Percentiles rank a stretch among this genome's conserved stretches.
Conservation (phyloP, 352 stramenopile species). For the Globisporangium solare region DNA sequence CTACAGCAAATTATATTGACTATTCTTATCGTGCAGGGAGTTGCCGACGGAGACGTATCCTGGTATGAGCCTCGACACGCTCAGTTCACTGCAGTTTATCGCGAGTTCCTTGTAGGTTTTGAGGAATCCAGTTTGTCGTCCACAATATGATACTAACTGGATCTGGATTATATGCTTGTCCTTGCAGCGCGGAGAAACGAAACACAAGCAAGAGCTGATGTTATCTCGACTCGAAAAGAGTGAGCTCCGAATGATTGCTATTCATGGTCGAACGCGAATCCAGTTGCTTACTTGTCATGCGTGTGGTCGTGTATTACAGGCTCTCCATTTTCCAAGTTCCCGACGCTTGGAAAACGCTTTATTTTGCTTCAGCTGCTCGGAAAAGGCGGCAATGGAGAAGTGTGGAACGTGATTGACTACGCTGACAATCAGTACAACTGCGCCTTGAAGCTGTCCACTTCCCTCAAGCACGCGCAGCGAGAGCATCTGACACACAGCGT, state of each 20-base stretch:
- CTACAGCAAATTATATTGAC: no score
- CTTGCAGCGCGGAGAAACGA: constrained; percentile 55
- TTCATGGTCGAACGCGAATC: not conserved
- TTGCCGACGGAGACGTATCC: constrained; percentile 32
- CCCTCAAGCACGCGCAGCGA: constrained; percentile 57
- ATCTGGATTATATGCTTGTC: not conserved
- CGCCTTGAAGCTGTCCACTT: constrained; percentile 72
- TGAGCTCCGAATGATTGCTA: constrained; percentile 12
- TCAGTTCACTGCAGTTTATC: constrained; percentile 46
- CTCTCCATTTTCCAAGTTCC: constrained; percentile 70
- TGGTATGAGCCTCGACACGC: constrained; percentile 43
- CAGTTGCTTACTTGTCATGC: not conserved
- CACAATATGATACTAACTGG: not conserved
- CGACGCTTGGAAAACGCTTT: constrained; percentile 67
- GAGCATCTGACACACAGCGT: constrained; percentile 74
- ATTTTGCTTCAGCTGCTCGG: constrained; percentile 55
- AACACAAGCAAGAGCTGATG: constrained; percentile 75
- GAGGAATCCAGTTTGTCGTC: not conserved
- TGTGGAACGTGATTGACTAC: constrained; percentile 81
- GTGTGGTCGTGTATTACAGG: constrained; percentile 17
- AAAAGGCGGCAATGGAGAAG: constrained; percentile 75
- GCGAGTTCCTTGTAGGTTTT: constrained; percentile 53
- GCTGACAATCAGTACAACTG: constrained; percentile 51
- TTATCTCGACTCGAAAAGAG: constrained; percentile 67
- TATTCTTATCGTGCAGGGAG: constrained; percentile 17